A percentile compares a stretch with the other conserved stretches of the same genome.
Conservation (phyloP, 228 moss, liverwort and hornwort genomes). For the Sphagnum fallax region DNA sequence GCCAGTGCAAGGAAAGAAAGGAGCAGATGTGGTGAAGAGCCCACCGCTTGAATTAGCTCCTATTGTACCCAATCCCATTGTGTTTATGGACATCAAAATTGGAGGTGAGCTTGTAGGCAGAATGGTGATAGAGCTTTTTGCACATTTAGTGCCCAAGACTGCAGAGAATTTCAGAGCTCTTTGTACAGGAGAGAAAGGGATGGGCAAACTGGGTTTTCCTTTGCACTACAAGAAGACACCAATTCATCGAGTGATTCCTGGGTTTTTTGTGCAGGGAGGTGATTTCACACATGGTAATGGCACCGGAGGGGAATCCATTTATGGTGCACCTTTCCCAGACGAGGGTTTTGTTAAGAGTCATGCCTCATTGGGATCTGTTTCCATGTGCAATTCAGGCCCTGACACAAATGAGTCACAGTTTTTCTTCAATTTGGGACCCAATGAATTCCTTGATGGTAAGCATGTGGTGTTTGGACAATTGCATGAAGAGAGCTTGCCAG, state of each 20-base stretch:
- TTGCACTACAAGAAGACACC: conserved; percentile 21
- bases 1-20: neutral
- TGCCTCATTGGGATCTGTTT: conserved; percentile 17
- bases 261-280: conserved; percentile 28
- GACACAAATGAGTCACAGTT: conserved; percentile 47
- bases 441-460: conserved; percentile 30
- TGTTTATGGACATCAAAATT: conserved; percentile 33
- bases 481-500: conserved; percentile 26
- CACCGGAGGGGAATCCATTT: conserved; percentile 34
- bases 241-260: conserved; percentile 15
- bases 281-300: conserved; percentile 34
- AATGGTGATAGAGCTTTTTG: conserved; percentile 28
- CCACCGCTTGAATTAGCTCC: conserved; percentile 2
- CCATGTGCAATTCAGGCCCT: conserved; percentile 33
- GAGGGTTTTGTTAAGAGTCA: conserved; percentile 37
- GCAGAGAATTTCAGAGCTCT: conserved; percentile 30
- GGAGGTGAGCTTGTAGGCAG: conserved; percentile 15
- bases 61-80: conserved; percentile 25
- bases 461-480: conserved; percentile 54
- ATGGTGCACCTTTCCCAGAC: conserved; percentile 36
- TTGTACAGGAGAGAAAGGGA: conserved; percentile 37
- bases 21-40: neutral
- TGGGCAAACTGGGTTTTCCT: conserved; percentile 14
- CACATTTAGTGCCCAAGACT: conserved; percentile 26
- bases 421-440: conserved; percentile 42